Evolutionary conservation across 805 yeast species (phyloP).

Genomic region (Sugiyamaella marilandica): DNA sequence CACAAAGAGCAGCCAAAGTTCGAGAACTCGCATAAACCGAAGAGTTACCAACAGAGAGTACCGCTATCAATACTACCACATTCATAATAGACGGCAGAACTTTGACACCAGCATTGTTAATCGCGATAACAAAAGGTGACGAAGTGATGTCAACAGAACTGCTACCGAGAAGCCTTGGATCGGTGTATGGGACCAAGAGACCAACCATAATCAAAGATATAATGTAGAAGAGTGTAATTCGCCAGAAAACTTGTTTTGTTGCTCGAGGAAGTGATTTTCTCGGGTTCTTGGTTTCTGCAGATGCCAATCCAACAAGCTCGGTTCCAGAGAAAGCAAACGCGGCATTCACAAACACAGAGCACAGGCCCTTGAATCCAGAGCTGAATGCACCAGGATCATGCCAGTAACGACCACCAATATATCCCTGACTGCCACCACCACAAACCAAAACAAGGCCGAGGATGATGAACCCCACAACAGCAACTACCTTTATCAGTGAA

Average conservation of each 20-base stretch:
- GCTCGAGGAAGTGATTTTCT: slow-evolving; percentile 62
- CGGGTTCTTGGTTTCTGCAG: slow-evolving; percentile 68
- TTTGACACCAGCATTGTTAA: slow-evolving; percentile 54
- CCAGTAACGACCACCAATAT: slow-evolving; percentile 55
- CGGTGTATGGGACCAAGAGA: slow-evolving; percentile 61
- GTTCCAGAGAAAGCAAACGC: slow-evolving; percentile 72
- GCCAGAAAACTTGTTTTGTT: slow-evolving; percentile 73
- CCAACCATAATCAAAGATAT: slow-evolving; percentile 50
- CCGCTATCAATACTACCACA: slow-evolving; percentile 59
- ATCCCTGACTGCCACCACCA: slow-evolving; percentile 56
- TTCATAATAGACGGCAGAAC: slow-evolving; percentile 67
- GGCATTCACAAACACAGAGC: slow-evolving; percentile 63
- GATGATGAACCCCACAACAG: slow-evolving; percentile 59
- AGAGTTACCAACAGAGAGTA: slow-evolving; percentile 63
- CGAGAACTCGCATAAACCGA: slow-evolving; percentile 63
- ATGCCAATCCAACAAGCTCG: slow-evolving; percentile 63
- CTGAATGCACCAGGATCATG: slow-evolving; percentile 66
- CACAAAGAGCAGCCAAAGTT: slow-evolving; percentile 60
- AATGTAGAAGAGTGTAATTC: slow-evolving; percentile 64
- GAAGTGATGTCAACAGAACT: slow-evolving; percentile 52
- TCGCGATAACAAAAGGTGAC: slow-evolving; percentile 69
- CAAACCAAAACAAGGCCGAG: slow-evolving; percentile 45
- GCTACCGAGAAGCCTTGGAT: slow-evolving; percentile 41
- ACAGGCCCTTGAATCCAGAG: slow-evolving; percentile 63
- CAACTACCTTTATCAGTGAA: slow-evolving; percentile 53